phyloP scores from a whole-genome alignment of 192 early-diverging fungal genomes.

The Chytriomyces hyalinus region DNA sequence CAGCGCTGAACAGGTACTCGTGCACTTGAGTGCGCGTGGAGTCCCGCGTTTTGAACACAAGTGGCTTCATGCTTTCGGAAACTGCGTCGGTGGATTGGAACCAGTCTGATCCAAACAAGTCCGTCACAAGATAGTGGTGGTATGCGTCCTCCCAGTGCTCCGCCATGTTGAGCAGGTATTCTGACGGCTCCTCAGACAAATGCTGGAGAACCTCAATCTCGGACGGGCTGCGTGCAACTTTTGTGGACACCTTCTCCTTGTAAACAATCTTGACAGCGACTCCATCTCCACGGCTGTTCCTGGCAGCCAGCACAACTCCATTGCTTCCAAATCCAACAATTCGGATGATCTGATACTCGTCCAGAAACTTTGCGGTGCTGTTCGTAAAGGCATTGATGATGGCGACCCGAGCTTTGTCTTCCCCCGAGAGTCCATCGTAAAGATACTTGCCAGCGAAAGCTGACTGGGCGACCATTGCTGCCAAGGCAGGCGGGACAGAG shows the following conservation, averaged over 20 bases:
- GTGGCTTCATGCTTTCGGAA: neutral
- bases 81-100: neutral
- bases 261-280: neutral
- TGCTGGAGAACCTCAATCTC: neutral
- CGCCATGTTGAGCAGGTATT: conserved; percentile 8
- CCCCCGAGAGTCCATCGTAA: conserved; percentile 2
- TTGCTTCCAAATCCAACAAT: conserved; percentile 37
- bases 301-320: conserved; percentile 14
- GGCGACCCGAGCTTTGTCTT: conserved; percentile 12
- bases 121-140: conserved; percentile 35
- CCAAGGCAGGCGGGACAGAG: neutral
- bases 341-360: neutral
- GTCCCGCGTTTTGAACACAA: neutral
- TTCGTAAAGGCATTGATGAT: conserved; percentile 4
- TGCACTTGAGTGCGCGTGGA: neutral
- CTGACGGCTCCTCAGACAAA: neutral
- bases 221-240: neutral
- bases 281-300: neutral
- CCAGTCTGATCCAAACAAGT: conserved; percentile 25
- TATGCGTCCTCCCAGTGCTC: conserved; percentile 16
- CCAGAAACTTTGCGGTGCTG: neutral
- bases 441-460: neutral
- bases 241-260: neutral
- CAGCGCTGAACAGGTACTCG: neutral
- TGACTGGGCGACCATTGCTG: neutral